Percentiles rank a stretch among this genome's conserved stretches.
Conservation (phyloP, 2,329 filamentous ascomycete genomes). For the Alternaria sp. region DNA sequence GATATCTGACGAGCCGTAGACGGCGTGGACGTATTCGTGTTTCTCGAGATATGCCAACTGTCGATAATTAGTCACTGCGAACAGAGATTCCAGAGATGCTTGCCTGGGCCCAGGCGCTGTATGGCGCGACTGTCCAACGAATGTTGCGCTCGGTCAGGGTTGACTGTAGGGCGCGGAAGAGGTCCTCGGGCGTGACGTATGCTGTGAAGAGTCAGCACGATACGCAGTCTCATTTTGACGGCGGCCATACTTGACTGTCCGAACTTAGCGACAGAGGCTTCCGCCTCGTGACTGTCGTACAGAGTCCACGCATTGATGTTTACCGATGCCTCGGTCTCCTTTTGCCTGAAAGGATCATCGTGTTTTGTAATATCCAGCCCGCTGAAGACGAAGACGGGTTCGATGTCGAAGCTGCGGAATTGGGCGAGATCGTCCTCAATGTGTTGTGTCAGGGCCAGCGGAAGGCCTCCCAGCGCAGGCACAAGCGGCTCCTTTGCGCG, state of each 20-base stretch:
- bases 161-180: constrained; percentile 78
- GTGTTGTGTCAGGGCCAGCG: constrained; percentile 75
- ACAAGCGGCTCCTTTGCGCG: constrained; percentile 82
- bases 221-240: not conserved
- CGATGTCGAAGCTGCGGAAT: constrained; percentile 73
- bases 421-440: constrained; percentile 77
- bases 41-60: constrained; percentile 81
- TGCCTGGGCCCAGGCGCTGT: constrained; percentile 86
- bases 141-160: constrained; percentile 73
- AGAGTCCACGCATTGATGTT: constrained; percentile 84
- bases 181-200: constrained; percentile 67
- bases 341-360: constrained; percentile 61
- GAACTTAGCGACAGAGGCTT: constrained; percentile 84
- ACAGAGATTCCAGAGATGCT: not conserved
- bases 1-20: constrained; percentile 84
- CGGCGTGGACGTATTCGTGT: constrained; percentile 66
- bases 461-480: constrained; percentile 86
- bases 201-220: constrained; percentile 55
- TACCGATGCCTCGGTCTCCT: constrained; percentile 68
- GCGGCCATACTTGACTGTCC: constrained; percentile 72
- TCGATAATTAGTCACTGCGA: not conserved
- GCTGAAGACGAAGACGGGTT: constrained; percentile 90
- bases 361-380: constrained; percentile 81
- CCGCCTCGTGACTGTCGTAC: constrained; percentile 81
- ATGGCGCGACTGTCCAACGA: constrained; percentile 83